Evolutionary conservation across 2,329 filamentous ascomycete genomes (phyloP).

Genomic region (Paecilomyces dactylethromorphus): DNA sequence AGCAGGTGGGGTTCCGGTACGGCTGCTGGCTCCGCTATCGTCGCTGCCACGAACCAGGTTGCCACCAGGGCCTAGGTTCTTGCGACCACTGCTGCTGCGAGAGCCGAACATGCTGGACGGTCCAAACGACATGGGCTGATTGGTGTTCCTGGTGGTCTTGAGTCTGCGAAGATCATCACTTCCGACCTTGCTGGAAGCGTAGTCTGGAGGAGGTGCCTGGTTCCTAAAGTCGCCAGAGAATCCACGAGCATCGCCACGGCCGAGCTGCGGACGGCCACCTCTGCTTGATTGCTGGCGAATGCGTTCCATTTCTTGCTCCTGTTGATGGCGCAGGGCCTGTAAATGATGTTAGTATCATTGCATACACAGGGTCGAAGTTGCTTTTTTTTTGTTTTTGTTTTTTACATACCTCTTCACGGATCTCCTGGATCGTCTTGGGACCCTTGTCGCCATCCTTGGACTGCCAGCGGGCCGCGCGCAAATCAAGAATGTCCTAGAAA

Average conservation of each 20-base stretch:
- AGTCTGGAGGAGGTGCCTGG: slow-evolving; percentile 64
- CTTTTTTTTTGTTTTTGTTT: not conserved
- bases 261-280: slow-evolving; percentile 64
- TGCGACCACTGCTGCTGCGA: slow-evolving; percentile 82
- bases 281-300: slow-evolving; percentile 46
- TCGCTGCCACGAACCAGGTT: slow-evolving; percentile 68
- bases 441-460: slow-evolving; percentile 91
- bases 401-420: slow-evolving; percentile 67
- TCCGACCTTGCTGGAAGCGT: slow-evolving; percentile 71
- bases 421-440: slow-evolving; percentile 91
- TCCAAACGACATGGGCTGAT: slow-evolving; percentile 61
- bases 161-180: slow-evolving; percentile 88
- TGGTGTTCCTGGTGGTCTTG: slow-evolving; percentile 54
- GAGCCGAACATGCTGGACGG: slow-evolving; percentile 81
- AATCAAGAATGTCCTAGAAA: slow-evolving; percentile 68
- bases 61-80: slow-evolving; percentile 64
- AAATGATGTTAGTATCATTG: slow-evolving; percentile 4
- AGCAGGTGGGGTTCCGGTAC: slow-evolving; percentile 77
- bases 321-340: slow-evolving; percentile 65
- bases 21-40: slow-evolving; percentile 80
- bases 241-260: slow-evolving; percentile 80
- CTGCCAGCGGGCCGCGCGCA: slow-evolving; percentile 70
- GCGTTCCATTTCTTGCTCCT: slow-evolving; percentile 67
- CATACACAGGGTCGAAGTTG: not conserved
- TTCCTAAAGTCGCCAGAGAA: slow-evolving; percentile 65